These are phyloP conservation scores for Orbilia oligospora DNA, from an alignment of 2,329 filamentous ascomycete genomes.

Conservation along the genomic window DNA sequence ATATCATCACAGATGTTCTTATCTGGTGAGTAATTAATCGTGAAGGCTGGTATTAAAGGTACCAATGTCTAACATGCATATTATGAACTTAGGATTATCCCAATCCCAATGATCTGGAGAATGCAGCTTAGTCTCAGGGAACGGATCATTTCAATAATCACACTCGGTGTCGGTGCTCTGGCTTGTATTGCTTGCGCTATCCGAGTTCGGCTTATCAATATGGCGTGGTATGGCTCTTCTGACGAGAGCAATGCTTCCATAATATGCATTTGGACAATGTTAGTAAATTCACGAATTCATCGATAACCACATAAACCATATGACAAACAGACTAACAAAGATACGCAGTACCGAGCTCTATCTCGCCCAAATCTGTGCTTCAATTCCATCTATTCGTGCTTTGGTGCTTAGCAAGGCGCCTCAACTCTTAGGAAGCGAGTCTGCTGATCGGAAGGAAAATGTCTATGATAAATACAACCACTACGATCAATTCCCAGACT, in stretches of 20 bases:
- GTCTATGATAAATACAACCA: slow-evolving; percentile 34
- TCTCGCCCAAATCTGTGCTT: slow-evolving; percentile 41
- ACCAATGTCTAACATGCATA: background rate
- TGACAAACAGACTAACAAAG: background rate
- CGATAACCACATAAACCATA: background rate
- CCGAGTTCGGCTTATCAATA: slow-evolving; percentile 38
- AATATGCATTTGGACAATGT: slow-evolving; percentile 52
- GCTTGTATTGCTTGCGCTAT: slow-evolving; percentile 48
- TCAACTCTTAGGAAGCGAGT: slow-evolving; percentile 27
- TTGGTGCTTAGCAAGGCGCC: slow-evolving; percentile 34
- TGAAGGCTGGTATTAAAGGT: background rate
- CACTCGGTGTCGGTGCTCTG: slow-evolving; percentile 40
- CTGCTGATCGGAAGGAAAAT: slow-evolving; percentile 14
- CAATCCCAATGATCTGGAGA: slow-evolving; percentile 52
- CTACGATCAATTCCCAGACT: slow-evolving; percentile 43
- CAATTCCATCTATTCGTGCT: slow-evolving; percentile 42
- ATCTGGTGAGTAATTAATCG: slow-evolving; percentile 23
- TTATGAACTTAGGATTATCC: slow-evolving; percentile 21
- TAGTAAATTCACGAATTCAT: background rate
- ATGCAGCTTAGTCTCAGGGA: slow-evolving; percentile 44
- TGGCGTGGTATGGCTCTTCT: slow-evolving; percentile 34
- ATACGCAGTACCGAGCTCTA: slow-evolving; percentile 33
- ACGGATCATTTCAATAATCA: slow-evolving; percentile 42
- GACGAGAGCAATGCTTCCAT: slow-evolving; percentile 38
- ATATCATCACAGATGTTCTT: slow-evolving; percentile 42